Evolutionary conservation across 176 grass and related monocot species (phyloP), one percentile per base, ranked within the genome.

Genomic region (Puya raimondii): DNA sequence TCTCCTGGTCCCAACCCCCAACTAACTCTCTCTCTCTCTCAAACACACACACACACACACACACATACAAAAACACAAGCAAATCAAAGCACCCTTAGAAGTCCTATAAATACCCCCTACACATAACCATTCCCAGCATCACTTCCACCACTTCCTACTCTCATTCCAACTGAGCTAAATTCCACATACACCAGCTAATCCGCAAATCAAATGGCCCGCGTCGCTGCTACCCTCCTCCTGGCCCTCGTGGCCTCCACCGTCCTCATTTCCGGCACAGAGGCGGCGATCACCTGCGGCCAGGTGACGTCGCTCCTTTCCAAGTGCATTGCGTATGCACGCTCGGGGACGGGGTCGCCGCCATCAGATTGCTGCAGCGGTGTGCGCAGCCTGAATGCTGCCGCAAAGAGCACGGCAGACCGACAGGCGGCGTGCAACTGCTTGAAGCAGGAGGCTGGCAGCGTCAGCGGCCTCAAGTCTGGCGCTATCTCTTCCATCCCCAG

Each of bases 391-490:
- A 78, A 61, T 49, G 22, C 23, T 0, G 11, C 25, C 48, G 87
- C 82, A 3, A 16, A 12, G 0, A 66, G 29, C 51, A 23, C 68
- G 21, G 16, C 70, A 12, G 88, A 91, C 64, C 21, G 61, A 1
- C 84, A 61, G 42, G 0, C 73, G 11, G 77, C 80, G 12, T 91
- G 88, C 73, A 64, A 18, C 51, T 91, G 88, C 73, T 73, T 91
- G 51, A 91, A 89, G 53, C 4, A 0, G 18, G 21, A 51, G 16
- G 88, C 84, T 4, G 0, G 0, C 0, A 0, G 54, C 2, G 26
- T 73, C 20, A 48, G 23, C 47, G 69, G 73, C 11, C 29, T 91
- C 66, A 86, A 83, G 3, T 0, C 65, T 18, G 52, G n/a, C 20
- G 10, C 27, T 70, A 80, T 71, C 80, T 26, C 77, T 8, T 57